These are phyloP conservation scores for Pseudevernia furfuracea DNA, from an alignment of 495 filamentous ascomycete species.

Conservation along the genomic window DNA sequence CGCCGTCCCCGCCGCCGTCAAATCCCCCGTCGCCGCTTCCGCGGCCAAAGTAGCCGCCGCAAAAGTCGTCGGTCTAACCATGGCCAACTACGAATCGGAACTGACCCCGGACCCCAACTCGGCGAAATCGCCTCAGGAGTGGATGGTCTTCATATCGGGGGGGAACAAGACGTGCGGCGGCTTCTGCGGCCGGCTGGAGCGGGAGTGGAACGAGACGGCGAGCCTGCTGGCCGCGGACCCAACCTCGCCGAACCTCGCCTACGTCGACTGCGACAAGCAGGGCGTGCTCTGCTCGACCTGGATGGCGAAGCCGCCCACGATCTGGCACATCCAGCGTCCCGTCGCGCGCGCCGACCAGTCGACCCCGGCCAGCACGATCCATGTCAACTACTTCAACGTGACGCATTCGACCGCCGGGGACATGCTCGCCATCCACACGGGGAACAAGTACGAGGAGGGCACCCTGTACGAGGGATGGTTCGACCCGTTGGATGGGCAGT, in stretches of 20 bases:
- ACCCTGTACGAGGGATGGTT: conserved; percentile 61
- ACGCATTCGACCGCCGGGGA: conserved; percentile 57
- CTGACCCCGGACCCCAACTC: conserved; percentile 51
- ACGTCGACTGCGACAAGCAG: conserved; percentile 72
- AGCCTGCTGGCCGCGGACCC: conserved; percentile 57
- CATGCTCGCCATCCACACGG: conserved; percentile 54
- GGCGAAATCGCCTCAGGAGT: conserved; percentile 55
- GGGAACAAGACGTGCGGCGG: conserved; percentile 79
- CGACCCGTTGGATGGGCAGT: conserved; percentile 70
- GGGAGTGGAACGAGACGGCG: conserved; percentile 59
- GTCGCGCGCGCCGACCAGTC: conserved; percentile 43
- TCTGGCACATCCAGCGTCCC: conserved; percentile 69
- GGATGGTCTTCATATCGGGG: conserved; percentile 73
- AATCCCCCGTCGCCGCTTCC: conserved; percentile 31
- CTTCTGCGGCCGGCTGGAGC: conserved; percentile 45
- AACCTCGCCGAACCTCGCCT: conserved; percentile 60
- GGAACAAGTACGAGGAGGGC: conserved; percentile 50
- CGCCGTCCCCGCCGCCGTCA: conserved; percentile 34
- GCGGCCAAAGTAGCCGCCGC: conserved; percentile 48
- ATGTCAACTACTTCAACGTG: conserved; percentile 53
- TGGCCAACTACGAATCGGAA: conserved; percentile 64
- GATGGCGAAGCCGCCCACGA: conserved; percentile 60
- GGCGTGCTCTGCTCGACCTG: conserved; percentile 75
- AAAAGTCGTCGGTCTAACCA: conserved; percentile 51
- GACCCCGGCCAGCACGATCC: conserved; percentile 41